Conservation (phyloP, 83 land plant species). For the Thuja plicata region DNA sequence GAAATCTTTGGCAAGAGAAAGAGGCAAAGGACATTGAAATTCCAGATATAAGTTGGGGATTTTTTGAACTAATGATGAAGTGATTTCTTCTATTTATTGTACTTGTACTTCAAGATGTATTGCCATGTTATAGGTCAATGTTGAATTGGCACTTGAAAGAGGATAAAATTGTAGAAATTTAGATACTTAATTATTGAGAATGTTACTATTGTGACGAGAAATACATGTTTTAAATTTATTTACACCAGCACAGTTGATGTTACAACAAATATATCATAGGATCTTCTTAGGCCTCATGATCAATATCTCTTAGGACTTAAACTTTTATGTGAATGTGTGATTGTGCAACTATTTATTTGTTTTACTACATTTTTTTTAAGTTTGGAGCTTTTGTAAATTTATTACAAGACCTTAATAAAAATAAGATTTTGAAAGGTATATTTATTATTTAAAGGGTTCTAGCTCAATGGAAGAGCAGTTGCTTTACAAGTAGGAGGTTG, state of each 20-base stretch:
- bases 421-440: no score
- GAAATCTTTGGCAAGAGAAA: slow-evolving; percentile 63
- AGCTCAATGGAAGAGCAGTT: no score
- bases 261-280: slow-evolving; percentile 75
- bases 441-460: no score
- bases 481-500: no score
- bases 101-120: neutral
- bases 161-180: neutral
- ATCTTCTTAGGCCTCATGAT: slow-evolving; percentile 93
- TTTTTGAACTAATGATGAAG: slow-evolving; percentile 99
- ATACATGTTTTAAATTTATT: slow-evolving; percentile 56
- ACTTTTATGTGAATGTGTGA: slow-evolving; percentile 82
- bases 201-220: neutral
- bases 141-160: no score
- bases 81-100: slow-evolving; percentile 13
- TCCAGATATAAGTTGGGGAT: slow-evolving; percentile 97
- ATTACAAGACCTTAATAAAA: no score
- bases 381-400: neutral
- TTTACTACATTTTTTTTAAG: neutral
- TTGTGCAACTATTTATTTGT: slow-evolving; percentile 69
- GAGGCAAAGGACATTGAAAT: slow-evolving; percentile 94
- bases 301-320: slow-evolving; percentile 95
- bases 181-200: neutral
- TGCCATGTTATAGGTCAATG: neutral
- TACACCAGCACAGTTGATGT: slow-evolving; percentile 90